Evolutionary conservation across 139 green algal genomes (phyloP).

Genomic region (Coelastrella sp.): DNA sequence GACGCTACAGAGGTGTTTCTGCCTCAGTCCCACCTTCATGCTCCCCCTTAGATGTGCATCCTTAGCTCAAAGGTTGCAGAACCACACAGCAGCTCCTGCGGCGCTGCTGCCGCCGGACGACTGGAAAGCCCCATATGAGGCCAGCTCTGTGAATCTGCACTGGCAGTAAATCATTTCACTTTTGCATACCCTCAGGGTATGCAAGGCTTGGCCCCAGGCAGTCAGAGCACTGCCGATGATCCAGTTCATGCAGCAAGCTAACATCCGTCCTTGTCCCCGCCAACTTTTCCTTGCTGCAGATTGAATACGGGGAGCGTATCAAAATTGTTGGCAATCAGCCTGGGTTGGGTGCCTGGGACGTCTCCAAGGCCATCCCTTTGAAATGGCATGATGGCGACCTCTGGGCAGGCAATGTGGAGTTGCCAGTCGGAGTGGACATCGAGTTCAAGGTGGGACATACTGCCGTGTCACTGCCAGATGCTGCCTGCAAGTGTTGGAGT

Average conservation of each 20-base stretch:
- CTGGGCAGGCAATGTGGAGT: constrained; percentile 61
- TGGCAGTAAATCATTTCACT: too few species aligned
- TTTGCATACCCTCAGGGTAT: too few species aligned
- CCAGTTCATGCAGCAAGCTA: not conserved
- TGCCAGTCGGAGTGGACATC: constrained; percentile 61
- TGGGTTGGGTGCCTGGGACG: constrained; percentile 46
- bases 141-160: too few species aligned
- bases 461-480: not conserved
- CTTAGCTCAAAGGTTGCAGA: too few species aligned
- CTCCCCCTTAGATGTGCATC: too few species aligned
- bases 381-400: constrained; percentile 79
- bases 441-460: constrained; percentile 71
- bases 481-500: not conserved
- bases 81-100: too few species aligned
- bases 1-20: too few species aligned
- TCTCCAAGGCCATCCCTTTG: constrained; percentile 47
- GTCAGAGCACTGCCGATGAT: not conserved
- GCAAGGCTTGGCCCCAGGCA: not conserved
- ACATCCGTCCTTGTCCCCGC: not conserved
- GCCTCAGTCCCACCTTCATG: too few species aligned
- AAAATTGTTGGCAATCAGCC: constrained; percentile 54
- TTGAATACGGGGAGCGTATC: constrained; percentile 58
- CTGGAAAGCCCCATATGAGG: too few species aligned
- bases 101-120: too few species aligned
- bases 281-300: constrained; percentile 15